Base-by-base conservation (phyloP, 352 stramenopile species). In the Plasmopara viticola region DNA sequence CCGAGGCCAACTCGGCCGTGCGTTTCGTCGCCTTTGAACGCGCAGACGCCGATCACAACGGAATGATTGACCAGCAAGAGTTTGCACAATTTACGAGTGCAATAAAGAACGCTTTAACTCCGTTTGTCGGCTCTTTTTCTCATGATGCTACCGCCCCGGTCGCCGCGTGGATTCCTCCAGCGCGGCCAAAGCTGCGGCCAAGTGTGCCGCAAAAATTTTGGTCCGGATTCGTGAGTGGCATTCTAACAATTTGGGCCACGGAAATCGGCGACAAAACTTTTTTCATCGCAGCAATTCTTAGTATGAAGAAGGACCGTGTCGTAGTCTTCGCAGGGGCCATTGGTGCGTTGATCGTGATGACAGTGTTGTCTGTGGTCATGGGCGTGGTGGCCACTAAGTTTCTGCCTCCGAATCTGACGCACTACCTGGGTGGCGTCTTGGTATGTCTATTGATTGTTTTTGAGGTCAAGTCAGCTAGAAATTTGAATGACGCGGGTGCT, bases 261-360 rank as follows among this genome's bases (percentile, higher is more conserved):
- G 96, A 99, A 69, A 97, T 99, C 59, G 96, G 96, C 46, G 96
- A 99, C 81, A 99, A 99, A 64, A 99, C 96, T n/a, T 99, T 99
- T 63, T 99, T 99, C 70, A 98, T 99, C 58, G 96, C 95, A 1
- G 95, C 90, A 38, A 95, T 99, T 60, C 60, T 99, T 45, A 97
- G 95, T 25, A 97, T 97, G 73, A 98, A 98, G 68, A 88, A 96
- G 46, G 94, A 95, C 53, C 79, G 87, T 43, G 73, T 98, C 17
- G 86, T 99, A 41, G 96, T 97, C 13, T 98, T 98, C 54, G 78
- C 96, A 1, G 95, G 96, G 38, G 94, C 90, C 10, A 95, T 99
- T 48, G 83, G 77, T 15, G 96, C 97, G 28, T 78, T 99, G 34
- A 87, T 95, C 25, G 88, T 98, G 15, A 99, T 99, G 96, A 98